phyloP scores from a whole-genome alignment of 2,329 filamentous ascomycete species.

The Aspergillus novoparasiticus region DNA sequence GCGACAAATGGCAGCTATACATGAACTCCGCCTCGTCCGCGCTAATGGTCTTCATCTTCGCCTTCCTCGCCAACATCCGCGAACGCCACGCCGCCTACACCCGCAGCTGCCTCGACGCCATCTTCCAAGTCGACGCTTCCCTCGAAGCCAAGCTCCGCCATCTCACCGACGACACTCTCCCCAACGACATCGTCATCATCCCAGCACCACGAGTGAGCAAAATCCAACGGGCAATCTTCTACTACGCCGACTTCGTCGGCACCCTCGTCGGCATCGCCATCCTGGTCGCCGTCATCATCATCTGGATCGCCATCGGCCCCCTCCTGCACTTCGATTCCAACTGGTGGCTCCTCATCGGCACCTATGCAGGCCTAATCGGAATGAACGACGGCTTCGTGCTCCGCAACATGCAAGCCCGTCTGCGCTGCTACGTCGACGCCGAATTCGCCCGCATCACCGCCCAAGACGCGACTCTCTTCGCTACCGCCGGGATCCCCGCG shows the following conservation, averaged over 20 bases:
- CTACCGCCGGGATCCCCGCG: neutral
- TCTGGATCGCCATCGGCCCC: conserved; percentile 45
- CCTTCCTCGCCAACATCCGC: conserved; percentile 24
- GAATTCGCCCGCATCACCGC: conserved; percentile 8
- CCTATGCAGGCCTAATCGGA: conserved; percentile 50
- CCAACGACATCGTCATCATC: neutral
- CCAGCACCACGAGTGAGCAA: conserved; percentile 30
- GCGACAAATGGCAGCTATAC: conserved; percentile 13
- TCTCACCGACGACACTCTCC: neutral
- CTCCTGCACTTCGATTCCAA: conserved; percentile 43
- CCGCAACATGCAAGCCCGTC: conserved; percentile 42
- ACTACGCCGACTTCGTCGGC: conserved; percentile 42
- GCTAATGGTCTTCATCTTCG: conserved; percentile 43
- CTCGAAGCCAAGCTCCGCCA: conserved; percentile 12
- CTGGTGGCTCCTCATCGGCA: conserved; percentile 53
- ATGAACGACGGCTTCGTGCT: conserved; percentile 50
- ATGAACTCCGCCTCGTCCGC: conserved; percentile 47
- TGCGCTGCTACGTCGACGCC: conserved; percentile 17
- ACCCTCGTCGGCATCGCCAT: conserved; percentile 43
- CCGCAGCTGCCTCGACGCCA: conserved; percentile 16
- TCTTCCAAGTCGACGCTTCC: conserved; percentile 20
- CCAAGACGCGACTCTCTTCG: neutral
- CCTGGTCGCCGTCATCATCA: conserved; percentile 37
- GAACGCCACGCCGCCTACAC: conserved; percentile 23
- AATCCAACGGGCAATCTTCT: conserved; percentile 42